phyloP scores from a whole-genome alignment of 768 basidiomycete genomes.

The Kwoniella newhampshirensis region DNA sequence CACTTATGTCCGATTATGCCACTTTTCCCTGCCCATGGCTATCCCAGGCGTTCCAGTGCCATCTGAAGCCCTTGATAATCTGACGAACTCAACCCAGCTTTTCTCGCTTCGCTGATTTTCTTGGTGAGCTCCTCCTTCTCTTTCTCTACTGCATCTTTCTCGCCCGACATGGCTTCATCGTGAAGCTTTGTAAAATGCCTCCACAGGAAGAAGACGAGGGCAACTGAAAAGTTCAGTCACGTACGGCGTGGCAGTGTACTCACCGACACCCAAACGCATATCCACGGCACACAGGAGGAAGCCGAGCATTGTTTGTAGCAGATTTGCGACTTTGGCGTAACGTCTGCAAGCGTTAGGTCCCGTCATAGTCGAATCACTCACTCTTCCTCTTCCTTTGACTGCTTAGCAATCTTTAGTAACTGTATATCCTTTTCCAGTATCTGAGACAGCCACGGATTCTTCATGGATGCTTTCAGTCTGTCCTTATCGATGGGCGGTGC shows the following conservation, averaged over 20 bases:
- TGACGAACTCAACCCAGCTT: slow-evolving; percentile 18
- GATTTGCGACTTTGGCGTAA: slow-evolving; percentile 48
- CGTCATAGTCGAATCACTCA: slow-evolving; percentile 7
- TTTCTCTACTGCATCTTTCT: slow-evolving; percentile 30
- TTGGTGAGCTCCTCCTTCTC: slow-evolving; percentile 40
- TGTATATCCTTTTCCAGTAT: slow-evolving; percentile 48
- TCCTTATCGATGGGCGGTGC: slow-evolving; percentile 45
- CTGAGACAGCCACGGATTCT: slow-evolving; percentile 38
- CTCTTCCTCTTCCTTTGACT: slow-evolving; percentile 43
- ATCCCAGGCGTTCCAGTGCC: slow-evolving; percentile 14
- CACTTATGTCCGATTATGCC: no score
- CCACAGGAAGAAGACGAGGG: slow-evolving; percentile 47
- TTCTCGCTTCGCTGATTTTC: slow-evolving; percentile 33
- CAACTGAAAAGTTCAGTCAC: slow-evolving; percentile 21
- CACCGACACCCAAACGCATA: slow-evolving; percentile 43
- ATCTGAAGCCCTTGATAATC: slow-evolving; percentile 9
- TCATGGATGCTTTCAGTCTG: slow-evolving; percentile 38
- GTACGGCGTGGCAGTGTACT: slow-evolving; percentile 5
- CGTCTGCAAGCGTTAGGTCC: slow-evolving; percentile 25
- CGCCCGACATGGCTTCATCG: slow-evolving; percentile 22
- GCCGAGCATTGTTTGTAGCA: slow-evolving; percentile 49
- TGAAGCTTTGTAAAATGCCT: slow-evolving; percentile 40
- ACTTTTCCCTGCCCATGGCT: no score
- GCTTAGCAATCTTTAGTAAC: slow-evolving; percentile 39
- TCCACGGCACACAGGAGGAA: slow-evolving; percentile 48